Evolutionary conservation across 2,329 filamentous ascomycete genomes (phyloP).

Genomic region (Bipolaris victoriae): DNA sequence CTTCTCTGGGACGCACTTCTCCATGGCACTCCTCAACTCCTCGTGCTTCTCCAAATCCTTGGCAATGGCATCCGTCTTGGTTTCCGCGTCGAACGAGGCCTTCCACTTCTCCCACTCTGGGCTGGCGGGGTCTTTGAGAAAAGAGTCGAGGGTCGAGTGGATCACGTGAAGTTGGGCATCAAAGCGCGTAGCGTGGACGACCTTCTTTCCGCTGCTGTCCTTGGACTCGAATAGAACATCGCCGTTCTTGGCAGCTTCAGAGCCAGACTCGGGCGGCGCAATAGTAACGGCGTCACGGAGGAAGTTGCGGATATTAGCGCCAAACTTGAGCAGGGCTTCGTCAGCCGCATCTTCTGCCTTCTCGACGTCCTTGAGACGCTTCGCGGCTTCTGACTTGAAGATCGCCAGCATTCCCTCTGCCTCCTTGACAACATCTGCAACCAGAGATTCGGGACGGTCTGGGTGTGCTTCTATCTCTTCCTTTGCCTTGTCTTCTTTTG

Average conservation of each 20-base stretch:
- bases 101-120: conserved; percentile 77
- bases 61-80: conserved; percentile 83
- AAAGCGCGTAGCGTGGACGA: conserved; percentile 92
- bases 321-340: conserved; percentile 90
- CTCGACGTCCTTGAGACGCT: conserved; percentile 86
- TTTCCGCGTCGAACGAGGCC: conserved; percentile 76
- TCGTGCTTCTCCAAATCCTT: conserved; percentile 83
- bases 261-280: conserved; percentile 67
- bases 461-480: conserved; percentile 41
- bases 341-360: conserved; percentile 94
- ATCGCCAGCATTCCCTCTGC: conserved; percentile 74
- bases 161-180: conserved; percentile 96
- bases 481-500: conserved; percentile 19
- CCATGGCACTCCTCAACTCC: conserved; percentile 87
- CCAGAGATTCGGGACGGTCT: conserved; percentile 53
- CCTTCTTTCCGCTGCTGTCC: conserved; percentile 84
- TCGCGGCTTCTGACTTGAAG: conserved; percentile 77
- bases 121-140: conserved; percentile 79
- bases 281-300: conserved; percentile 89
- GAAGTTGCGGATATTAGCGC: conserved; percentile 86
- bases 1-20: conserved; percentile 89
- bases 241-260: conserved; percentile 52
- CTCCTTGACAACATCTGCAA: conserved; percentile 60
- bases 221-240: conserved; percentile 91
- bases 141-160: conserved; percentile 80